phyloP scores from a whole-genome alignment of 2,329 filamentous ascomycete species.

The Didymella glomerata region DNA sequence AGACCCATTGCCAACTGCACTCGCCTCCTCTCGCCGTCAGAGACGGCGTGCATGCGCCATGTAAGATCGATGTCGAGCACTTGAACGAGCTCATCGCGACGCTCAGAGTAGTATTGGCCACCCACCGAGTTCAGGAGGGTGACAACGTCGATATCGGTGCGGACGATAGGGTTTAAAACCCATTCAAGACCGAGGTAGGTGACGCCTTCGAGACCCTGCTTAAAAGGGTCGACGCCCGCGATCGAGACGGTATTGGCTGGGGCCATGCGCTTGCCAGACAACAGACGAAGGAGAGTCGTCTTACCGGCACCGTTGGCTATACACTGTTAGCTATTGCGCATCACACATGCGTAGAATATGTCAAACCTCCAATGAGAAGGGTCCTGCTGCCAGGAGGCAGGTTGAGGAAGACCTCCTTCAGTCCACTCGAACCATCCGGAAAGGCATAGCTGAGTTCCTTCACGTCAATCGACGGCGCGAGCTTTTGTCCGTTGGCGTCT shows the following conservation, averaged over 20 bases:
- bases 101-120: slow-evolving; percentile 80
- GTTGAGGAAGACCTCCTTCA: slow-evolving; percentile 75
- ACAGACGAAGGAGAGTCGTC: slow-evolving; percentile 91
- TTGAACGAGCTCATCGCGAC: slow-evolving; percentile 83
- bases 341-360: background rate
- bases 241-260: slow-evolving; percentile 78
- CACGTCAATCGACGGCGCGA: slow-evolving; percentile 72
- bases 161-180: slow-evolving; percentile 96
- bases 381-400: slow-evolving; percentile 87
- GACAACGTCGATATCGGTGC: slow-evolving; percentile 89
- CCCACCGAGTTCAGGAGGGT: slow-evolving; percentile 87
- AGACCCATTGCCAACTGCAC: slow-evolving; percentile 98
- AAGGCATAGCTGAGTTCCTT: slow-evolving; percentile 86
- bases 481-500: slow-evolving; percentile 27
- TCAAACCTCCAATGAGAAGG: slow-evolving; percentile 80
- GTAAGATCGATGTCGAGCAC: slow-evolving; percentile 91
- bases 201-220: slow-evolving; percentile 86
- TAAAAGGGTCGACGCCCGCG: slow-evolving; percentile 89
- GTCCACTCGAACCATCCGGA: slow-evolving; percentile 81
- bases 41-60: slow-evolving; percentile 97
- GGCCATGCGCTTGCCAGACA: slow-evolving; percentile 93
- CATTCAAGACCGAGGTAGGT: slow-evolving; percentile 98
- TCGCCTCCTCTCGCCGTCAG: slow-evolving; percentile 86
- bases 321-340: background rate
- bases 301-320: slow-evolving; percentile 93